A percentile compares a stretch with the other conserved stretches of the same genome.
phyloP scores from a whole-genome alignment of 306 rosid species.

The Inga leiocalycina region DNA sequence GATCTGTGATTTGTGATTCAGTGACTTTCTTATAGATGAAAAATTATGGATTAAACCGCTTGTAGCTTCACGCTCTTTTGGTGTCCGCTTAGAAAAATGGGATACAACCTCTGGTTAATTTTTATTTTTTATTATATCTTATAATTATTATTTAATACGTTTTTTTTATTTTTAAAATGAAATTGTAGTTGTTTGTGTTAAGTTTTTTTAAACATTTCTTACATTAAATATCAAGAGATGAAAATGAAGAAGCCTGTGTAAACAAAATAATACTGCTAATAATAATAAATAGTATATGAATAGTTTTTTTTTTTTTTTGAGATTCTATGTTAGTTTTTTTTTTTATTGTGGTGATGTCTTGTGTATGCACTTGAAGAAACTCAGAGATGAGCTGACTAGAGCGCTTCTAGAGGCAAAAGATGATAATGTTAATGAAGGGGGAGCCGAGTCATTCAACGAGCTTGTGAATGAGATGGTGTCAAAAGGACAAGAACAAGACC shows the following conservation, averaged over 20 bases:
- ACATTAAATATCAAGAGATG: not conserved
- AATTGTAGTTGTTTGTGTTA: too few relatives aligned
- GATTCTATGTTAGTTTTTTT: not conserved
- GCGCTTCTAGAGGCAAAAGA: slow-evolving; percentile 65
- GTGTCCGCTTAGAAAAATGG: too few relatives aligned
- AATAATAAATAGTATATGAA: not conserved
- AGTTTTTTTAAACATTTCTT: not conserved
- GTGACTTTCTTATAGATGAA: too few relatives aligned
- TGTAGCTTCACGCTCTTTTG: too few relatives aligned
- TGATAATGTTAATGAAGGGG: slow-evolving; percentile 45
- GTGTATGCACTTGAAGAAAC: slow-evolving; percentile 45
- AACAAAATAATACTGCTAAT: not conserved
- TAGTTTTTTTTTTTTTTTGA: not conserved
- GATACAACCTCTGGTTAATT: too few relatives aligned
- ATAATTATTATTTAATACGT: too few relatives aligned
- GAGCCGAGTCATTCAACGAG: slow-evolving; percentile 59
- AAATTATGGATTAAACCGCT: too few relatives aligned
- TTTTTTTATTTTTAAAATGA: too few relatives aligned
- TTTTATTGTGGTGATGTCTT: slow-evolving; percentile 23
- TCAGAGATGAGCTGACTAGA: slow-evolving; percentile 67
- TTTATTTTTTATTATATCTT: too few relatives aligned
- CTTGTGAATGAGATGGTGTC: slow-evolving; percentile 64
- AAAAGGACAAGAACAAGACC: slow-evolving; percentile 61
- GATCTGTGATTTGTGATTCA: too few relatives aligned
- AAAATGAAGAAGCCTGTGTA: not conserved